Percentiles rank a stretch among this genome's conserved stretches.
Evolutionary conservation across 495 filamentous ascomycete genomes (phyloP).

Genomic region (Cercophora samala): DNA sequence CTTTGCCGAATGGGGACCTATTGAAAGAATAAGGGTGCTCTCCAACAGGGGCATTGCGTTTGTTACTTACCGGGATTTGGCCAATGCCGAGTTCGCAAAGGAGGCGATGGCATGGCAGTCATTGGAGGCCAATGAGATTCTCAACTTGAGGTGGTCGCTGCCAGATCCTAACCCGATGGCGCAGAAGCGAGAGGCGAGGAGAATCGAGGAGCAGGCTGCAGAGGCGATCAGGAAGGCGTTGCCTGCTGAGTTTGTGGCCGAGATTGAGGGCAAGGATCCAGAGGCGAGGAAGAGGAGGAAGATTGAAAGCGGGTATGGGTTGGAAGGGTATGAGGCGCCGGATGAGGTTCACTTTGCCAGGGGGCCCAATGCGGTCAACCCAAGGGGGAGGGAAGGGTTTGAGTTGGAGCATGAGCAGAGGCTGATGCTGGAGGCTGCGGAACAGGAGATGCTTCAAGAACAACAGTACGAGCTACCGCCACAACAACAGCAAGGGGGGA

Average conservation of each 20-base stretch:
- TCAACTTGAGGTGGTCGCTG: slow-evolving; percentile 97
- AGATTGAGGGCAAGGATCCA: slow-evolving; percentile 88
- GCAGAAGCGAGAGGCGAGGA: slow-evolving; percentile 83
- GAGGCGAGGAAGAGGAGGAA: slow-evolving; percentile 82
- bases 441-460: slow-evolving; percentile 14
- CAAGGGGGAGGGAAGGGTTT: slow-evolving; percentile 49
- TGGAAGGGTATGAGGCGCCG: slow-evolving; percentile 89
- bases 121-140: slow-evolving; percentile 76
- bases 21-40: slow-evolving; percentile 88
- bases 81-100: slow-evolving; percentile 85
- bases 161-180: slow-evolving; percentile 94
- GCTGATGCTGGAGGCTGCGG: slow-evolving; percentile 47
- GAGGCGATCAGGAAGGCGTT: slow-evolving; percentile 88
- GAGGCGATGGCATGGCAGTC: slow-evolving; percentile 85
- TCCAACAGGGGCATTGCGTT: slow-evolving; percentile 87
- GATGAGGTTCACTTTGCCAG: slow-evolving; percentile 92
- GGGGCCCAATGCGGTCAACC: slow-evolving; percentile 57
- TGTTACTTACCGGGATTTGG: slow-evolving; percentile 82
- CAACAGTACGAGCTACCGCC: slow-evolving; percentile 39
- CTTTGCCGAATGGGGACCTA: slow-evolving; percentile 89
- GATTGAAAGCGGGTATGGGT: slow-evolving; percentile 83
- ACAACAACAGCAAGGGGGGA: slow-evolving; percentile 52
- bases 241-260: slow-evolving; percentile 87
- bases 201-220: slow-evolving; percentile 96
- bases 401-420: slow-evolving; percentile 48